A percentile compares a stretch with the other conserved stretches of the same genome.
These are phyloP conservation scores for Guillardia theta DNA, from an alignment of 78 protist genomes.

Conservation along the genomic window DNA sequence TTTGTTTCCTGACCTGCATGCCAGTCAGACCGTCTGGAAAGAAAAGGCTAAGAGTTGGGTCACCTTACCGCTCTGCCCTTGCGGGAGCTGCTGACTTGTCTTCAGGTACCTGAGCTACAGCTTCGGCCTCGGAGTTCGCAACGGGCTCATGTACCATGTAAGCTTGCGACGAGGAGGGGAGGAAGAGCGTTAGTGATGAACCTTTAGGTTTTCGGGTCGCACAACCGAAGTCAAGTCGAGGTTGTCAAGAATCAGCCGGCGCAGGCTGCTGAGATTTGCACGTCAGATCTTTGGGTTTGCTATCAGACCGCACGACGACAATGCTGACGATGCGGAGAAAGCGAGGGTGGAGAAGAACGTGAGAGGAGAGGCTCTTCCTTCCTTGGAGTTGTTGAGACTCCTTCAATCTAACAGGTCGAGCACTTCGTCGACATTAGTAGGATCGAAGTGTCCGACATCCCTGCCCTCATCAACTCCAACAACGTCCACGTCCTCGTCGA, in stretches of 20 bases:
- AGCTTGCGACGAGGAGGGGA: too few species aligned
- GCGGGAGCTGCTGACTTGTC: neutral
- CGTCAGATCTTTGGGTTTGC: constrained; percentile 33
- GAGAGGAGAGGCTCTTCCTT: too few species aligned
- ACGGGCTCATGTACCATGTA: constrained; percentile 5
- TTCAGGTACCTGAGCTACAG: constrained; percentile 1
- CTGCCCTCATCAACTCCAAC: constrained; percentile 1
- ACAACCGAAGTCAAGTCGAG: neutral
- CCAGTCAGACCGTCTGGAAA: neutral
- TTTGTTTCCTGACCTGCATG: neutral
- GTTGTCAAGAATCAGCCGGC: too few species aligned
- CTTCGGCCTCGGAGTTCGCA: constrained; percentile 21
- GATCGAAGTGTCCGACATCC: neutral
- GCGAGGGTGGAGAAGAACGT: neutral
- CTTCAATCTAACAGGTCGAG: too few species aligned
- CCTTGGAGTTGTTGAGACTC: too few species aligned
- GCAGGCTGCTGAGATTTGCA: too few species aligned
- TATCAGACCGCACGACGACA: constrained; percentile 27
- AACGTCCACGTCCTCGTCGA: constrained; percentile 3
- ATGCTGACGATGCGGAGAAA: neutral
- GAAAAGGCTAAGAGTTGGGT: neutral
- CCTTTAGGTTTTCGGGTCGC: neutral
- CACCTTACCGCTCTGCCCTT: neutral
- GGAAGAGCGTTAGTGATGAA: too few species aligned
- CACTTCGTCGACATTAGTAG: constrained; percentile 15